Evolutionary conservation across 805 yeast species (phyloP), one percentile per base, ranked within the genome.

Genomic region (Yamadazyma ubonensis): DNA sequence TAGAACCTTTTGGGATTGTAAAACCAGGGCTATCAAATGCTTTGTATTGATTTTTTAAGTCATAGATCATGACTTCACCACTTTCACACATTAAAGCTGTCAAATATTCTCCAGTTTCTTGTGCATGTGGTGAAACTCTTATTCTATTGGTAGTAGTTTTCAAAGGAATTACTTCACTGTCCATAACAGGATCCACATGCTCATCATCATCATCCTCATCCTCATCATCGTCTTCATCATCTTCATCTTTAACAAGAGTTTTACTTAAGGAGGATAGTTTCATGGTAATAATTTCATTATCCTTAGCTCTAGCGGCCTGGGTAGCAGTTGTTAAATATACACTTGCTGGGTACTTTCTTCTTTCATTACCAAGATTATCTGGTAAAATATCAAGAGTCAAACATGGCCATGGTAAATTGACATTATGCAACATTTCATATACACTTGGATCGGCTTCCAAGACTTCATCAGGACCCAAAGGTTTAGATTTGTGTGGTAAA

Each of bases 381-480:
- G 96, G 96, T 38, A 93, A 66, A 15, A 93, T 68, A 57, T 91
- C 98, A 44, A 93, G 71, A 3, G 97, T 88, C 58, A 93, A 67
- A 66, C 97, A 89, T 9, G 99, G 98, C 98, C 98, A 93, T 53
- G 96, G 95, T 63, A 91, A 69, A 61, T 86, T 86, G 44, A 91
- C 87, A 53, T 86, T 86, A 63, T 93, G 99, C 42, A 93, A 69
- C 98, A 93, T 93, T 55, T 91, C 96, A 60, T 93, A 93, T 2
- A 91, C 96, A 6, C 89, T 71, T 32, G 96, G 96, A 65, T 93
- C 99, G 1, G 98, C 96, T 66, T 91, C 97, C 57, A 93, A 73
- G 9, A 85, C 95, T 68, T 93, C 98, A 66, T 88, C 96, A 2
- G 96, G 95, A 1, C 96, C 97, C 50, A 93, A 73, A 5, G 96